A percentile compares a stretch with the other conserved stretches of the same genome.
Conservation (phyloP, 2,329 filamentous ascomycete species). For the Monosporascus sp. region DNA sequence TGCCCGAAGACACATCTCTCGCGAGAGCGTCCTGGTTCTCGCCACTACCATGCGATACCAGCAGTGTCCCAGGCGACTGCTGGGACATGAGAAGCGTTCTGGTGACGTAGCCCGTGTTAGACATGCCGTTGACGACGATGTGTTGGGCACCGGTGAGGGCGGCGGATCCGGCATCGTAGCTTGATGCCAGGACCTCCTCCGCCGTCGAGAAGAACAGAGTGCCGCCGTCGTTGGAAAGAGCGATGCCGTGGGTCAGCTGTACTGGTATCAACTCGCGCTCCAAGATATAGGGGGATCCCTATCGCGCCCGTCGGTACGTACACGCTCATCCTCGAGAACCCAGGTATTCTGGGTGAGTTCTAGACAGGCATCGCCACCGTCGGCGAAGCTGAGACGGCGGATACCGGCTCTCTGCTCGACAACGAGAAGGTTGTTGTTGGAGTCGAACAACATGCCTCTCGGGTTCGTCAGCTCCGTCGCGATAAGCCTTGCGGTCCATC, state of each 20-base stretch:
- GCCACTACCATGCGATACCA: conserved; percentile 61
- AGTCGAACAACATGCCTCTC: conserved; percentile 30
- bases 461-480: conserved; percentile 19
- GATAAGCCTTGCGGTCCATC: conserved; percentile 8
- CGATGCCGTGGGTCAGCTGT: conserved; percentile 52
- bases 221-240: conserved; percentile 45
- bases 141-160: conserved; percentile 36
- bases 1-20: conserved; percentile 45
- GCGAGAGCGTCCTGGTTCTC: conserved; percentile 56
- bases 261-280: neutral
- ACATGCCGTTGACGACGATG: conserved; percentile 59
- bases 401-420: conserved; percentile 27
- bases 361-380: conserved; percentile 22
- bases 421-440: conserved; percentile 30
- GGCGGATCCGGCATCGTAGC: conserved; percentile 50
- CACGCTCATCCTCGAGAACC: conserved; percentile 2
- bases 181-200: conserved; percentile 56
- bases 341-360: conserved; percentile 17
- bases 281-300: neutral
- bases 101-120: conserved; percentile 54
- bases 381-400: conserved; percentile 26
- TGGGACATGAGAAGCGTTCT: conserved; percentile 61
- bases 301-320: neutral
- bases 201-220: conserved; percentile 53
- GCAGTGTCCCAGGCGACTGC: conserved; percentile 48